A percentile compares a stretch with the other conserved stretches of the same genome.
Evolutionary conservation across 164 flowering plant species (phyloP).

Genomic region (Tinospora cordifolia): DNA sequence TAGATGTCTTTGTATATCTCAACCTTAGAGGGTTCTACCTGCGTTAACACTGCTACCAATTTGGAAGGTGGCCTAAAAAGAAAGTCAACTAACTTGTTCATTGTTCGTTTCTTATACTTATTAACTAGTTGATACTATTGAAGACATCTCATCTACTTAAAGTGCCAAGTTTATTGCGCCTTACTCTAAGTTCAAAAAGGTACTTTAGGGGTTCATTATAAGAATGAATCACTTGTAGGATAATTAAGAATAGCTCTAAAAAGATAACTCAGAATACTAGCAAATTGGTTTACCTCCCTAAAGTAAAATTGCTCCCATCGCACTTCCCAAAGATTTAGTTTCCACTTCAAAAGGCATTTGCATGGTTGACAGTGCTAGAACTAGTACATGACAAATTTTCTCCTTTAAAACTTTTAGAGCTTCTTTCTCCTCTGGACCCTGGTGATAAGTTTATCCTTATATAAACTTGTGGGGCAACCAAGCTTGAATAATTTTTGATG

Average conservation of each 20-base stretch:
- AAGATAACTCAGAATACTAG: constrained; percentile 5
- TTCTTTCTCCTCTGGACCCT: not conserved
- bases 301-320: not conserved
- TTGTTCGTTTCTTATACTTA: not conserved
- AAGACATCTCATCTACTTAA: too few species aligned
- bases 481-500: not conserved
- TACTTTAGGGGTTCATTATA: not conserved
- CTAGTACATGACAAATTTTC: not conserved
- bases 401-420: not conserved
- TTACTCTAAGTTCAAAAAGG: too few species aligned
- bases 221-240: not conserved
- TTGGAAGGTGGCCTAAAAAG: not conserved
- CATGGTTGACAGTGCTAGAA: not conserved
- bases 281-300: not conserved
- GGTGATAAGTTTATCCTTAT: not conserved
- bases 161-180: too few species aligned
- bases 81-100: constrained; percentile 4
- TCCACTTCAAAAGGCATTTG: not conserved
- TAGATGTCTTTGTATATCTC: too few species aligned
- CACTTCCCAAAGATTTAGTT: not conserved
- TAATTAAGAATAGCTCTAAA: not conserved
- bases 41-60: too few species aligned
- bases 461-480: not conserved
- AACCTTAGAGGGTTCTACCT: too few species aligned
- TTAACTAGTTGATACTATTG: not conserved